Percentiles rank a stretch among this genome's conserved stretches.
These are phyloP conservation scores for Phytophthora litchii DNA, from an alignment of 352 stramenopile genomes.

Conservation along the genomic window DNA sequence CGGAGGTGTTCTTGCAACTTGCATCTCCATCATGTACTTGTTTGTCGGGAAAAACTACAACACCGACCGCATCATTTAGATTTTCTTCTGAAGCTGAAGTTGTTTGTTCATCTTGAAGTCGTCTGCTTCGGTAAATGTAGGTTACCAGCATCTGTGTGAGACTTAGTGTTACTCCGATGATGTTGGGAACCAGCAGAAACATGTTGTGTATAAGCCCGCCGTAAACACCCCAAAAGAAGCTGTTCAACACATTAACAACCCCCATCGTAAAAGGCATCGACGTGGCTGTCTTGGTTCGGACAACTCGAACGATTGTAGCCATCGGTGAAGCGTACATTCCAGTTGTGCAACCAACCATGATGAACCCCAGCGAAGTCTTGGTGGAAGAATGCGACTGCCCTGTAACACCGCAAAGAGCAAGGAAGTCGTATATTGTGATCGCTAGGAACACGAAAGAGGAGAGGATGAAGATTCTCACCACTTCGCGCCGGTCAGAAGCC, in stretches of 20 bases:
- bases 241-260: conserved; percentile 29
- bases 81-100: conserved; percentile 5
- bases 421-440: conserved; percentile 36
- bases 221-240: conserved; percentile 30
- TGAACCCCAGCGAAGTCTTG: conserved; percentile 40
- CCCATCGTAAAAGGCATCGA: conserved; percentile 35
- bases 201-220: conserved; percentile 20
- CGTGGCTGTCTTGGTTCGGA: conserved; percentile 26
- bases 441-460: conserved; percentile 10
- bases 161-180: conserved; percentile 37
- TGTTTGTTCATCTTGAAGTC: conserved; percentile 23
- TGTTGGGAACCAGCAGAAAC: conserved; percentile 47
- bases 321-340: conserved; percentile 65
- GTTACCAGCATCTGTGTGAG: conserved; percentile 48
- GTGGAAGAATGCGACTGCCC: conserved; percentile 30
- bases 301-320: conserved; percentile 41
- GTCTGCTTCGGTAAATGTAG: conserved; percentile 41
- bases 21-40: background rate
- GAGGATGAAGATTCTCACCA: conserved; percentile 14
- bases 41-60: conserved; percentile 6
- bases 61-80: background rate
- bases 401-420: conserved; percentile 29
- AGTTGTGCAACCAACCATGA: conserved; percentile 46
- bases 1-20: background rate
- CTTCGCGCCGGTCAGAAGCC: conserved; percentile 9